A percentile compares a stretch with the other conserved stretches of the same genome.
These are phyloP conservation scores for Fusarium sp. DNA, from an alignment of 2,329 filamentous ascomycete genomes.

Conservation along the genomic window DNA sequence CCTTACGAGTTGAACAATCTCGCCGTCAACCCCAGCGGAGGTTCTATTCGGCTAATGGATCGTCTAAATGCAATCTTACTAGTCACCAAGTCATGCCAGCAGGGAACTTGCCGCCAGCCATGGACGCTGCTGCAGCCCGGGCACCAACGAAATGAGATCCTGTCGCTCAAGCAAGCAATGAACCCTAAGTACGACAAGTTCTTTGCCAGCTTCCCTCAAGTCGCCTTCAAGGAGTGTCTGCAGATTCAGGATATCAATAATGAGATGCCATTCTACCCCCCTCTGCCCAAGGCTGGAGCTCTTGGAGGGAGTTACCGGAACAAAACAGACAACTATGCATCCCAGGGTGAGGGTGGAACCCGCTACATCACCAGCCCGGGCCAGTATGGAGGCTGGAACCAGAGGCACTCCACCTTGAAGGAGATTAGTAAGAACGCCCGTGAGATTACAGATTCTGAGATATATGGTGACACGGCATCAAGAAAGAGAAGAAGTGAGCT, in stretches of 20 bases:
- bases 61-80: conserved; percentile 68
- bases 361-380: no score
- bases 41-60: conserved; percentile 48
- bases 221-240: conserved; percentile 20
- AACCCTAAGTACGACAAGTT: conserved; percentile 13
- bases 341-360: no score
- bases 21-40: conserved; percentile 2
- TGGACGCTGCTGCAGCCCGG: conserved; percentile 51
- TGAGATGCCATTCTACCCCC: not conserved
- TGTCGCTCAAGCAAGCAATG: conserved; percentile 1
- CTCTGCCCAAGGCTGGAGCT: not conserved
- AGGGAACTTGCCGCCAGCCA: conserved; percentile 61
- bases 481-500: no score
- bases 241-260: conserved; percentile 10
- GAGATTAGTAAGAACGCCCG: no score
- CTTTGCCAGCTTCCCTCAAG: conserved; percentile 11
- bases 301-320: no score
- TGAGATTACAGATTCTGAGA: no score
- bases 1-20: conserved; percentile 20
- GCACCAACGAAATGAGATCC: not conserved
- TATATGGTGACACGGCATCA: no score
- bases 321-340: no score
- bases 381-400: no score
- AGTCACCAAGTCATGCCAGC: conserved; percentile 70
- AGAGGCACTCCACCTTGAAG: no score